These are phyloP conservation scores for Geotrichum klebahnii DNA, from an alignment of 1,139 yeast species.

Conservation along the genomic window DNA sequence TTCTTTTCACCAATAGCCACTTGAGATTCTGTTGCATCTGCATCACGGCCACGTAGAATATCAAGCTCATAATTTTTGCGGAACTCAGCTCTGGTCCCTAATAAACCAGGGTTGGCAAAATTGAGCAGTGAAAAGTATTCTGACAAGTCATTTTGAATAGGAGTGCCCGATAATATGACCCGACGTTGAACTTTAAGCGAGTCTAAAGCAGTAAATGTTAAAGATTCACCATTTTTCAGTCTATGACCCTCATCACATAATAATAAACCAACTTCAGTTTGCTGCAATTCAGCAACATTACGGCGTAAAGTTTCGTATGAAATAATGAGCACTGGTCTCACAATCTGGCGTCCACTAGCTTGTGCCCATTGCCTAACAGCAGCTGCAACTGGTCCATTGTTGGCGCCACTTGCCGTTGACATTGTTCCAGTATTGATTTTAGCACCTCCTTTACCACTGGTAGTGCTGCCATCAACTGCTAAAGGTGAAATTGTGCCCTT, in stretches of 20 bases:
- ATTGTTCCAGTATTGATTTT: slow-evolving; percentile 18
- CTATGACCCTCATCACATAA: slow-evolving; percentile 97
- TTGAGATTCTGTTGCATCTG: slow-evolving; percentile 81
- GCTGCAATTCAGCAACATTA: slow-evolving; percentile 71
- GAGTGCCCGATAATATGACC: slow-evolving; percentile 93
- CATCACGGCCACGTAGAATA: slow-evolving; percentile 83
- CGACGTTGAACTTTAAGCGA: slow-evolving; percentile 79
- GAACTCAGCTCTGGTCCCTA: slow-evolving; percentile 82
- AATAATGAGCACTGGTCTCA: slow-evolving; percentile 89
- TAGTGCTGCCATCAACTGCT: slow-evolving; percentile 91
- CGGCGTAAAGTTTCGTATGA: slow-evolving; percentile 91
- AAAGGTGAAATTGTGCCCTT: slow-evolving; percentile 82
- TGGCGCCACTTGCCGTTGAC: slow-evolving; percentile 38
- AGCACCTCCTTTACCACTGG: slow-evolving; percentile 51
- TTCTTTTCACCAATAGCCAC: slow-evolving; percentile 67
- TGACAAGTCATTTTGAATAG: slow-evolving; percentile 91
- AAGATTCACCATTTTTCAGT: slow-evolving; percentile 87
- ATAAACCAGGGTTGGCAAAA: slow-evolving; percentile 90
- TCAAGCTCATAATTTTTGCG: slow-evolving; percentile 77
- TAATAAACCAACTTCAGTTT: slow-evolving; percentile 80
- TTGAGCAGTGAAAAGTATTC: slow-evolving; percentile 88
- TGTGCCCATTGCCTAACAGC: slow-evolving; percentile 82
- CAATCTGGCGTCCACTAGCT: slow-evolving; percentile 83
- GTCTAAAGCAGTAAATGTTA: slow-evolving; percentile 84
- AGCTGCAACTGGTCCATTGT: slow-evolving; percentile 48